phyloP scores from a whole-genome alignment of 2,329 filamentous ascomycete species.

The Pseudovirgaria hyperparasitica region DNA sequence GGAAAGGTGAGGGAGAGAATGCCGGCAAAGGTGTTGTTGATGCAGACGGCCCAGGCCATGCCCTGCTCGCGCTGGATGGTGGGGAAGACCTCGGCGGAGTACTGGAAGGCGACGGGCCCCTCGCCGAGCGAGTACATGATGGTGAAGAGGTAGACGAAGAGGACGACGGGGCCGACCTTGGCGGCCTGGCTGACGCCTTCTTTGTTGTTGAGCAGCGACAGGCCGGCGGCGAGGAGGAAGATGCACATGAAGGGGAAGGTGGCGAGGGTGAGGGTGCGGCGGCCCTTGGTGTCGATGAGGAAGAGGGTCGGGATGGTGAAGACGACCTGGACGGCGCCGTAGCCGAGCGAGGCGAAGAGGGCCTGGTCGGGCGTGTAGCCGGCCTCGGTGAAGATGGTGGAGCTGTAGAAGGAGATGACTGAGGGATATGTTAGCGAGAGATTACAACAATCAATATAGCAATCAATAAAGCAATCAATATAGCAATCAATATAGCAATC shows the following conservation, averaged over 20 bases:
- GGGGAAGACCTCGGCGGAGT: slow-evolving; percentile 25
- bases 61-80: slow-evolving; percentile 26
- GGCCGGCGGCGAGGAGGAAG: slow-evolving; percentile 21
- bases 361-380: slow-evolving; percentile 17
- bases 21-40: slow-evolving; percentile 31
- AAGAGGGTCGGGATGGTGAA: slow-evolving; percentile 24
- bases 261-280: slow-evolving; percentile 16
- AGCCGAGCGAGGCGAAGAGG: slow-evolving; percentile 23
- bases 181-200: slow-evolving; percentile 8
- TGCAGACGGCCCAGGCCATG: slow-evolving; percentile 28
- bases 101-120: slow-evolving; percentile 38
- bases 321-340: slow-evolving; percentile 22
- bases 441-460: slow-evolving; percentile 47
- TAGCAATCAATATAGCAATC: slow-evolving; percentile 15
- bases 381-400: slow-evolving; percentile 49
- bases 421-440: slow-evolving; percentile 65
- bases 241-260: slow-evolving; percentile 25
- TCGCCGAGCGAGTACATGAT: slow-evolving; percentile 24
- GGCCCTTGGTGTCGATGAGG: slow-evolving; percentile 26
- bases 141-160: slow-evolving; percentile 24
- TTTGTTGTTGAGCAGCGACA: slow-evolving; percentile 18
- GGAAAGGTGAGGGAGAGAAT: slow-evolving; percentile 26
- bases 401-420: slow-evolving; percentile 72
- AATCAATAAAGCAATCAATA: slow-evolving; percentile 38
- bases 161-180: slow-evolving; percentile 20